Percentiles rank a stretch among this genome's conserved stretches.
Conservation (phyloP, 805 yeast species). For the Zygosaccharomyces pseudorouxii region DNA sequence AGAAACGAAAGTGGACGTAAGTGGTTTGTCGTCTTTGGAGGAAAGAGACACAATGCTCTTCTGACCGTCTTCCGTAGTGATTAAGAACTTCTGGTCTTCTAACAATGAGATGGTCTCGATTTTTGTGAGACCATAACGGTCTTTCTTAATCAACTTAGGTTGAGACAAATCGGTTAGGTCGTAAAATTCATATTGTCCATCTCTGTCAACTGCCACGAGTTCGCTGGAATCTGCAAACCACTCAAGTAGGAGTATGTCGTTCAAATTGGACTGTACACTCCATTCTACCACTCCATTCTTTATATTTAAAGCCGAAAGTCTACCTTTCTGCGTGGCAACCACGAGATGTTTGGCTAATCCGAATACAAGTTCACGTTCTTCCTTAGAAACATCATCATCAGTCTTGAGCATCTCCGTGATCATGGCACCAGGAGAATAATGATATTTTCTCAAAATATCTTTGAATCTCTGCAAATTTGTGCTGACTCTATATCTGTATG, state of each 20-base stretch:
- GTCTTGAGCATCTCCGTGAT: conserved; percentile 17
- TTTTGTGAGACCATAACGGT: neutral
- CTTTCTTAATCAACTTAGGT: conserved; percentile 4
- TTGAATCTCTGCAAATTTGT: conserved; percentile 22
- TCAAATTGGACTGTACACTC: conserved; percentile 31
- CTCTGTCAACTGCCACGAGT: conserved; percentile 24
- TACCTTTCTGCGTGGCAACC: conserved; percentile 39
- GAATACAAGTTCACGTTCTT: conserved; percentile 34
- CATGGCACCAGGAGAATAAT: conserved; percentile 23
- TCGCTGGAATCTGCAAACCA: conserved; percentile 17
- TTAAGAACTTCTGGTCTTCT: conserved; percentile 13
- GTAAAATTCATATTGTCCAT: conserved; percentile 29
- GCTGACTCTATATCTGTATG: conserved; percentile 30
- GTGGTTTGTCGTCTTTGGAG: conserved; percentile 2
- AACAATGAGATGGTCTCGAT: conserved; percentile 6
- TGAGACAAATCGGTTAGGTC: conserved; percentile 8
- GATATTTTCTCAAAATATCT: conserved; percentile 15
- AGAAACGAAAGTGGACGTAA: conserved; percentile 20
- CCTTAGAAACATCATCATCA: conserved; percentile 17
- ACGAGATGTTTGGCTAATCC: conserved; percentile 45
- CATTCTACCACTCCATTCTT: conserved; percentile 40
- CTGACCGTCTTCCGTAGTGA: conserved; percentile 15
- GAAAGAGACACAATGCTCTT: conserved; percentile 12
- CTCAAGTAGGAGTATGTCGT: conserved; percentile 24
- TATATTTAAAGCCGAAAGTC: conserved; percentile 42